A percentile compares a stretch with the other conserved stretches of the same genome.
These are phyloP conservation scores for Kwoniella bestiolae DNA, from an alignment of 768 basidiomycete genomes.

Conservation along the genomic window DNA sequence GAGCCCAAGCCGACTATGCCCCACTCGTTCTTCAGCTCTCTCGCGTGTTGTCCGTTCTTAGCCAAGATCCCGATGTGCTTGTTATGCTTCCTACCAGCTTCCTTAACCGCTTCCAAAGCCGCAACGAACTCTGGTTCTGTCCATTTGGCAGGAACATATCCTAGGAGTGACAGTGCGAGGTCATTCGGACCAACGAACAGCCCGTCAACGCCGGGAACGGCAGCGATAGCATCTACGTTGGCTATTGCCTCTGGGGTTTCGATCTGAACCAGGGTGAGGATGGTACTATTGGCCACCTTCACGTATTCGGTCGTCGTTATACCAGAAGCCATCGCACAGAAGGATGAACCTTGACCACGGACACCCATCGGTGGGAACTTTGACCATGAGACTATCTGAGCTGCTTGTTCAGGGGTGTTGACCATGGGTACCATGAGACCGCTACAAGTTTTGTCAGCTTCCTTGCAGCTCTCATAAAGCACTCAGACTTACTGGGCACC, in stretches of 20 bases:
- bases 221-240: slow-evolving; percentile 67
- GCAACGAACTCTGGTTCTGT: slow-evolving; percentile 40
- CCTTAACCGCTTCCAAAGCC: slow-evolving; percentile 40
- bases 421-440: slow-evolving; percentile 53
- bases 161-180: slow-evolving; percentile 47
- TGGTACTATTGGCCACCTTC: slow-evolving; percentile 62
- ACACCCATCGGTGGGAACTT: slow-evolving; percentile 53
- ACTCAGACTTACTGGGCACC: slow-evolving; percentile 50
- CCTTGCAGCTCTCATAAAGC: slow-evolving; percentile 40
- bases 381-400: slow-evolving; percentile 37
- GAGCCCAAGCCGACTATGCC: slow-evolving; percentile 33
- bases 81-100: slow-evolving; percentile 37
- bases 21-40: slow-evolving; percentile 24
- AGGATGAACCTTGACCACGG: slow-evolving; percentile 48
- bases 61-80: slow-evolving; percentile 39
- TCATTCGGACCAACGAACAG: slow-evolving; percentile 54
- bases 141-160: slow-evolving; percentile 41
- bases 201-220: slow-evolving; percentile 65
- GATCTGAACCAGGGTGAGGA: slow-evolving; percentile 70
- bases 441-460: slow-evolving; percentile 15
- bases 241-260: slow-evolving; percentile 67
- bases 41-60: slow-evolving; percentile 33
- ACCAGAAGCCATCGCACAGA: slow-evolving; percentile 43
- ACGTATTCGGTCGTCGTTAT: slow-evolving; percentile 50
- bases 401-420: slow-evolving; percentile 49